phyloP scores from a whole-genome alignment of 73 alveolate genomes.

The Stentor coeruleus region DNA sequence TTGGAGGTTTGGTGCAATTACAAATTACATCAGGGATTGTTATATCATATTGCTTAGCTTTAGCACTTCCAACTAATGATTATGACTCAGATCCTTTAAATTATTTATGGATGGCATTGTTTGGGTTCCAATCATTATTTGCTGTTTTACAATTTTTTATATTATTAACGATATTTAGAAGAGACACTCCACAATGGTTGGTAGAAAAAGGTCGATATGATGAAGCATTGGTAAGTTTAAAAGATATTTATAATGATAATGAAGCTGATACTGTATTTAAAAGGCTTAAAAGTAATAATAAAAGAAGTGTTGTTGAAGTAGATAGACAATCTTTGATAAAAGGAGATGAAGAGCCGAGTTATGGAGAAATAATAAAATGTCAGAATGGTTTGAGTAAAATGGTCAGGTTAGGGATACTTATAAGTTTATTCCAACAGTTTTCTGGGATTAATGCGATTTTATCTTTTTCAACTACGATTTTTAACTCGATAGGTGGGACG shows the following conservation, averaged over 20 bases:
- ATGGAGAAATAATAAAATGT: neutral
- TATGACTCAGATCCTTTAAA: neutral
- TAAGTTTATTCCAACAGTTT: neutral
- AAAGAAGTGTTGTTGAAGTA: neutral
- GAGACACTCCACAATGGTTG: neutral
- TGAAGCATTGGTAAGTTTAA: constrained; percentile 5
- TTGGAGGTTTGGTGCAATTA: neutral
- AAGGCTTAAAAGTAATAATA: neutral
- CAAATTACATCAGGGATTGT: neutral
- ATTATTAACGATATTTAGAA: neutral
- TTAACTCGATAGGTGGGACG: neutral
- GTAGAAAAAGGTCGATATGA: neutral
- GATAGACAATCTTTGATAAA: neutral
- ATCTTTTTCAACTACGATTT: neutral
- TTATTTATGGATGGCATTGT: constrained; percentile 7
- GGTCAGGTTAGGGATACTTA: neutral
- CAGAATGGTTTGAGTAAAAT: neutral
- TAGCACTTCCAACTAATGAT: constrained; percentile 17
- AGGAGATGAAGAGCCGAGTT: neutral
- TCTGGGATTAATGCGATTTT: constrained; percentile 12
- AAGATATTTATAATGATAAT: neutral
- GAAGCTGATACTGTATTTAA: neutral
- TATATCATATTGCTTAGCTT: neutral
- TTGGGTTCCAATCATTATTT: neutral
- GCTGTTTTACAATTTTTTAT: neutral